Evolutionary conservation across 129 eudicot genomes (phyloP), one percentile per base, ranked within the genome.

Genomic region (Artemisia argyi): DNA sequence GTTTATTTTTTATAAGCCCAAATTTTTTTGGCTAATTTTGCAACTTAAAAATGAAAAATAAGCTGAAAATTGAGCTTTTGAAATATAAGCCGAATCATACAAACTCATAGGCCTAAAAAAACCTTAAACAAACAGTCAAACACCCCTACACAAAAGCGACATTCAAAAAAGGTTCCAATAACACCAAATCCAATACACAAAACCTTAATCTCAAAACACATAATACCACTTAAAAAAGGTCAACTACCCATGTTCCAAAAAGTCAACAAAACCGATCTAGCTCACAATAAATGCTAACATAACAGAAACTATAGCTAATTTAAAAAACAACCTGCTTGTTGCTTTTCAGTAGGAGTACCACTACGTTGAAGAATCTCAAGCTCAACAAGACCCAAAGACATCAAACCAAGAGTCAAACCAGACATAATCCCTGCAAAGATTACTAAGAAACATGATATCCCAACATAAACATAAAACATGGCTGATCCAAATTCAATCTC

Each of bases 351-450:
- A 0, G 86, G 82, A 11, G 93, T 87, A 47, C 98, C 98, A 44
- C 97, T 87, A 3, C 89, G 92, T 84, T 89, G 91, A 62, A 94
- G 92, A 77, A 94, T 90, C 82, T 94, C 98, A 42, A 94, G 95
- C 39, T 94, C 98, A 51, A 94, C 98, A 68, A 90, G 97, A 42
- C 98, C 85, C 63, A 94, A 82, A 11, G 98, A 94, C 98, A 94
- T 94, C 75, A 94, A 85, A 2, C 98, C 98, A 63, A 94, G 82
- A 42, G 98, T 94, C 11, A 94, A 85, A 7, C 98, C 98, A 9
- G 98, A 94, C 98, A 94, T 94, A 3, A 94, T 82, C 1, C 98
- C 98, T 30, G 98, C 98, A 66, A 94, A 94, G 0, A 86, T 68
- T 3, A 94, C 98, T 2, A 88, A 83, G 0, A 81, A 63, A 67